Percentiles rank a stretch among this genome's conserved stretches.
Conservation (phyloP, 352 stramenopile genomes). For the Phytophthora litchii region DNA sequence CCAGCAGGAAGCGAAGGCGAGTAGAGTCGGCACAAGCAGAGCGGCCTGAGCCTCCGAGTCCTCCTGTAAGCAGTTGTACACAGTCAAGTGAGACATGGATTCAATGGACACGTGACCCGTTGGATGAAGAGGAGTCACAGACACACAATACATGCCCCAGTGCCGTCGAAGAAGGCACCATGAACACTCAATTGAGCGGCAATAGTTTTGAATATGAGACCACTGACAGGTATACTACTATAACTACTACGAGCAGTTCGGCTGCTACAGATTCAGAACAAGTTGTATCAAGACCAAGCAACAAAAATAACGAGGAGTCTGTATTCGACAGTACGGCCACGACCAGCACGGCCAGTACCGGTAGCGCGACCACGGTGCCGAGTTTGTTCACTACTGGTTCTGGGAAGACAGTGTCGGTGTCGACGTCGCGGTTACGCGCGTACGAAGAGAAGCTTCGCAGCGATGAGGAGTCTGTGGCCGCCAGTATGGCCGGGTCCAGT, state of each 20-base stretch:
- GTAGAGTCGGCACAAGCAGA: not conserved
- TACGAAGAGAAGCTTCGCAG: conserved; percentile 29
- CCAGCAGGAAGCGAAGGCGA: conserved; percentile 18
- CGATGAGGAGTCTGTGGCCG: conserved; percentile 7
- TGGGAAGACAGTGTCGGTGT: conserved; percentile 37
- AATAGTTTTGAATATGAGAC: not conserved
- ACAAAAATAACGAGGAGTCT: conserved; percentile 10
- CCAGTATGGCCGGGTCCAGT: not conserved
- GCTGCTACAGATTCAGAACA: no score
- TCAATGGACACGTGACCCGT: not conserved
- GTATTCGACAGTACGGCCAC: not conserved
- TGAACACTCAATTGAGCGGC: not conserved
- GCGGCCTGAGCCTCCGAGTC: conserved; percentile 8
- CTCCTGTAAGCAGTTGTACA: not conserved
- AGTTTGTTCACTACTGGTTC: conserved; percentile 42
- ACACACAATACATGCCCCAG: not conserved
- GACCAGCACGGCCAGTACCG: not conserved
- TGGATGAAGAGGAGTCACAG: not conserved
- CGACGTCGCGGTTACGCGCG: conserved; percentile 29
- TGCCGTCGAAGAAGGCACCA: not conserved
- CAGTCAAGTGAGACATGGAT: conserved; percentile 5
- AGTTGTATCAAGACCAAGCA: no score
- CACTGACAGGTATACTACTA: no score
- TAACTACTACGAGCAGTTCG: no score
- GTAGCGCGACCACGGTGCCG: conserved; percentile 10